phyloP scores from a whole-genome alignment of 2,329 filamentous ascomycete genomes.

The Plectosphaerella plurivora region DNA sequence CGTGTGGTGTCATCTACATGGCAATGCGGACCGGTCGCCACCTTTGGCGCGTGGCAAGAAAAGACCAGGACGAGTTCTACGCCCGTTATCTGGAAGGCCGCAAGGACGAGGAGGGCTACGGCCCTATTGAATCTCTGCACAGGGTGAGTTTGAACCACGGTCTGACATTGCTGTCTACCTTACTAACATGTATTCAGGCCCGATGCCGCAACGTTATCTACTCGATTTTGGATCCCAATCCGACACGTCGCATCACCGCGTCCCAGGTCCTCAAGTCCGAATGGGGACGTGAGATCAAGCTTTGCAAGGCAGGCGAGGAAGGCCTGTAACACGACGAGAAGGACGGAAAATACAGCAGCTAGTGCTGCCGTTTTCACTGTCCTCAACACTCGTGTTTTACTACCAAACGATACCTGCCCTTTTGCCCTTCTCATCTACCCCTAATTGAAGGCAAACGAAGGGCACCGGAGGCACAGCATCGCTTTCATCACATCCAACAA shows the following conservation, averaged over 20 bases:
- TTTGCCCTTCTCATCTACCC: too few species aligned
- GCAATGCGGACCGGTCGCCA: constrained; percentile 96
- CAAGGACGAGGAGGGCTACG: constrained; percentile 91
- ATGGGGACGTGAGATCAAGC: constrained; percentile 96
- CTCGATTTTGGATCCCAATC: constrained; percentile 94
- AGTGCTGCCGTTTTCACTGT: too few species aligned
- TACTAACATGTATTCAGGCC: constrained; percentile 51
- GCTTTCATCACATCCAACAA: background rate
- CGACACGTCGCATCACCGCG: constrained; percentile 85
- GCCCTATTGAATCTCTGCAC: constrained; percentile 91
- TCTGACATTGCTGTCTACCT: background rate
- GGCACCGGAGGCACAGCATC: too few species aligned
- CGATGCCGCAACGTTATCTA: constrained; percentile 98
- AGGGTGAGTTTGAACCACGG: constrained; percentile 59
- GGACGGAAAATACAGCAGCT: too few species aligned
- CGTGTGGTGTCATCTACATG: constrained; percentile 99
- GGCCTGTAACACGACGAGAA: constrained; percentile 58
- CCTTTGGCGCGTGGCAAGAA: constrained; percentile 94
- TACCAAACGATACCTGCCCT: too few species aligned
- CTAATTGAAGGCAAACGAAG: too few species aligned
- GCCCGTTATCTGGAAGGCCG: constrained; percentile 89
- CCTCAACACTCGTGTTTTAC: too few species aligned
- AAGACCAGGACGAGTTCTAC: constrained; percentile 97
- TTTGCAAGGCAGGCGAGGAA: constrained; percentile 95
- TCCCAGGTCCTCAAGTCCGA: constrained; percentile 97